Conservation (phyloP, 2,329 filamentous ascomycete species). For the Drechslerella coelobrocha region DNA sequence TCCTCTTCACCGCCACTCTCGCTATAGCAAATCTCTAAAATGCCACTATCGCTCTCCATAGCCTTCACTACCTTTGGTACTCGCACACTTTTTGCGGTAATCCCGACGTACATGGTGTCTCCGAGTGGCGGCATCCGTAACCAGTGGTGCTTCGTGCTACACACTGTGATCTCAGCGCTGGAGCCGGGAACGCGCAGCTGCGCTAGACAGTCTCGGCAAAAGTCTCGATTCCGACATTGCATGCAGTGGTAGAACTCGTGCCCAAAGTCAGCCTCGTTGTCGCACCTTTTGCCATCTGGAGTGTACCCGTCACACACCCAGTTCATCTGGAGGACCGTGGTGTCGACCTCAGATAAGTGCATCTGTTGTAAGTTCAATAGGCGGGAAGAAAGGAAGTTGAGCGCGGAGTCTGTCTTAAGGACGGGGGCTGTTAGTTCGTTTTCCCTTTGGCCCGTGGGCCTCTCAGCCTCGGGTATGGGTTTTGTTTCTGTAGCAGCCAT, state of each 20-base stretch:
- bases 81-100: too few species aligned
- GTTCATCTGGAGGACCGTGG: too few species aligned
- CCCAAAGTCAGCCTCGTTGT: slow-evolving; percentile 4
- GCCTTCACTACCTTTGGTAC: slow-evolving; percentile 8
- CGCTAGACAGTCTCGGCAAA: slow-evolving; percentile 51
- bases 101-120: slow-evolving; percentile 41
- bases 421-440: too few species aligned
- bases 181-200: slow-evolving; percentile 34
- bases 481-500: too few species aligned
- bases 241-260: slow-evolving; percentile 51
- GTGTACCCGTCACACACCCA: slow-evolving; percentile 31
- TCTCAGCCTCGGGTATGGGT: too few species aligned
- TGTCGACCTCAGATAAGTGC: too few species aligned
- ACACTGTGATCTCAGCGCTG: slow-evolving; percentile 22
- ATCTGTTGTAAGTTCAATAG: too few species aligned
- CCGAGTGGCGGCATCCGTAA: slow-evolving; percentile 39
- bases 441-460: too few species aligned
- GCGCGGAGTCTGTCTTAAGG: too few species aligned
- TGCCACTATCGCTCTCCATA: slow-evolving; percentile 33
- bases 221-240: slow-evolving; percentile 51
- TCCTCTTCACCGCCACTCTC: slow-evolving; percentile 37
- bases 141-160: slow-evolving; percentile 52
- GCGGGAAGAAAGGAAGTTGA: too few species aligned
- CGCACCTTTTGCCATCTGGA: slow-evolving; percentile 49
- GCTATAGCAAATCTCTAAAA: slow-evolving; percentile 34